phyloP scores from a whole-genome alignment of 345 rosid species.

The Orychophragmus violaceus region DNA sequence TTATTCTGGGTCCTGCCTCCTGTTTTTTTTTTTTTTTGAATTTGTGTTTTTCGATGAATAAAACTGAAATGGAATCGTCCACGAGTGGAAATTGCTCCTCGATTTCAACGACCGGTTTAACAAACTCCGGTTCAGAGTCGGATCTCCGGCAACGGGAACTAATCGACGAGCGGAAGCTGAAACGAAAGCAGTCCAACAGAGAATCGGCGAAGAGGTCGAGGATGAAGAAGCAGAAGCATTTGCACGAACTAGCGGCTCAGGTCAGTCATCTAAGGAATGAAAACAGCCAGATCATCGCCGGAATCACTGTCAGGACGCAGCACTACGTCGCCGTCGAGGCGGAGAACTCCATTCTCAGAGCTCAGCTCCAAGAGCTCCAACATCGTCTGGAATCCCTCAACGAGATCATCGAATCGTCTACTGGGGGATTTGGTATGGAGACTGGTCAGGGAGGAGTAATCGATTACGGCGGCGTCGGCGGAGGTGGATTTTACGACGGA shows the following conservation, averaged over 20 bases:
- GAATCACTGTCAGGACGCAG: constrained; percentile 44
- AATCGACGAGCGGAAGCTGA: constrained; percentile 63
- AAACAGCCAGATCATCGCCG: constrained; percentile 42
- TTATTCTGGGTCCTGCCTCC: constrained; percentile 15
- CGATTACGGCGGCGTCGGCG: constrained; percentile 12
- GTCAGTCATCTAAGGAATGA: constrained; percentile 39
- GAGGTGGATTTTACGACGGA: constrained; percentile 21
- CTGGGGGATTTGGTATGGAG: constrained; percentile 19
- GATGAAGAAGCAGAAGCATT: constrained; percentile 75
- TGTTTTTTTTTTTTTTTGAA: background rate
- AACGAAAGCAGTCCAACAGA: constrained; percentile 73
- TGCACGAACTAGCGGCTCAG: constrained; percentile 48
- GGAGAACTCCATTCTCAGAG: constrained; percentile 66
- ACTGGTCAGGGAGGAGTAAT: background rate
- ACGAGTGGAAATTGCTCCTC: constrained; percentile 23
- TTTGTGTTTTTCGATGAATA: constrained; percentile 13
- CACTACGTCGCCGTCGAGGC: constrained; percentile 48
- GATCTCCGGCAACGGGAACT: constrained; percentile 35
- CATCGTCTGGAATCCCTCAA: constrained; percentile 58
- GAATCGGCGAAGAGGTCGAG: constrained; percentile 89
- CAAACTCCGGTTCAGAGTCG: constrained; percentile 57
- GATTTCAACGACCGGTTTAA: constrained; percentile 18
- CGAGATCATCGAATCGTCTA: constrained; percentile 42
- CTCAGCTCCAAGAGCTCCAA: constrained; percentile 60
- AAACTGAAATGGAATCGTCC: constrained; percentile 55